Evolutionary conservation across 306 rosid species (phyloP), one percentile per base, ranked within the genome.

Genomic region (Prosopis cineraria): DNA sequence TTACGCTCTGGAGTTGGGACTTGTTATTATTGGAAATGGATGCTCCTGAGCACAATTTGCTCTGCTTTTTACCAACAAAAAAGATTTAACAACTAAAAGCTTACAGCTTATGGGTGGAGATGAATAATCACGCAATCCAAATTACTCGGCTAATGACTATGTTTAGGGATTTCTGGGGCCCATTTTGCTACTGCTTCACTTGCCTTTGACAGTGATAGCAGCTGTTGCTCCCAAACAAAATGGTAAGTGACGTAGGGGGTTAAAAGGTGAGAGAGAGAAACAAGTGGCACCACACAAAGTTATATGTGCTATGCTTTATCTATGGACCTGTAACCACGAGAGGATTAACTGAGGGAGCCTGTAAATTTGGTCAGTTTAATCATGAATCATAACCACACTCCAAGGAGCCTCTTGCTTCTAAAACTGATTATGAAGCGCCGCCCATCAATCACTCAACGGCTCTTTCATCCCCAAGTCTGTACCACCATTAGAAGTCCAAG

Each of bases 331-430:
- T 44, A 81, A 86, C 74, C 72, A 77, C 79, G 71, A 27, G 58
- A 68, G 33, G 33, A 10, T 50, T 4, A 71, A 62, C 27, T 27
- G 65, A 44, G 58, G 80, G 85, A 81, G 90, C 90, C 90, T 83
- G 20, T 33, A 75, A 59, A 25, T 74, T 75, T 75, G 22, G 55
- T 64, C 71, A 31, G 48, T 75, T 82, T 17, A 77, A 53, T 69
- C 39, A 45, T 70, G 39, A 68, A 77, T 13, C 17, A 58, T 10
- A 71, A 11, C 14, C 44, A 68, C 44, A 68, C 55, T 7, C 68
- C 68, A 31, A 36, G 41, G 69, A 64, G 69, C 69, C 45, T 65
- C 24, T 50, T 6, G 56, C 68, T 14, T 58, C 30, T 20, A 45
- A 65, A 79, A 40, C 47, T 48, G 27, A 25, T 72, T 55, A 77